Conservation (phyloP, 163 green algal species). For the Coccomyxa subellipsoidea region DNA sequence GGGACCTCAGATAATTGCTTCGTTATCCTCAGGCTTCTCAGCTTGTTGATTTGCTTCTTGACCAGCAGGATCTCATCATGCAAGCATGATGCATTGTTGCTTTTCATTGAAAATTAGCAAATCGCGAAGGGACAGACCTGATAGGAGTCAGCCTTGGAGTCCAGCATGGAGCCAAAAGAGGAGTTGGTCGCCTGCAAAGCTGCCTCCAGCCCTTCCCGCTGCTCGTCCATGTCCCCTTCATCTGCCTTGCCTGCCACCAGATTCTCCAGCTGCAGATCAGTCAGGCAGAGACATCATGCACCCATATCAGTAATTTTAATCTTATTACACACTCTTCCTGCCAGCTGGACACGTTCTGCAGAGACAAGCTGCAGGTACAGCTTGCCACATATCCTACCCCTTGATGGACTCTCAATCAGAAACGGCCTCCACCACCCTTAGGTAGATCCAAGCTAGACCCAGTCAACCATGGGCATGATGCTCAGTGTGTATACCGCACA, state of each 20-base stretch:
- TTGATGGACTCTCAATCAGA: too few relatives aligned
- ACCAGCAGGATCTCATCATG: background rate
- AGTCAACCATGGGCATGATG: too few relatives aligned
- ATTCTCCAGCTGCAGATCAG: background rate
- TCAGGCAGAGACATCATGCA: background rate
- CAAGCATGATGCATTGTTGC: background rate
- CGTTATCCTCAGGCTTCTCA: background rate
- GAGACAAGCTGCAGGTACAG: too few relatives aligned
- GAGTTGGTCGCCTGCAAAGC: background rate
- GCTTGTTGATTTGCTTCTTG: too few relatives aligned
- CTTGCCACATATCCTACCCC: too few relatives aligned
- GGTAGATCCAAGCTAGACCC: too few relatives aligned
- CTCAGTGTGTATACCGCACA: too few relatives aligned
- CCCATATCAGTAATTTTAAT: too few relatives aligned
- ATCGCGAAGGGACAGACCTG: background rate
- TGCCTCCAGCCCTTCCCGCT: background rate
- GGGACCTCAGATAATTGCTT: background rate
- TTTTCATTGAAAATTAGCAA: too few relatives aligned
- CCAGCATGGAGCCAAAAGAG: background rate
- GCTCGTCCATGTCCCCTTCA: background rate
- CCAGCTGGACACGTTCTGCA: too few relatives aligned
- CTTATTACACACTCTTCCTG: too few relatives aligned
- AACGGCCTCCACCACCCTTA: too few relatives aligned
- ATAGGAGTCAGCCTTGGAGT: background rate
- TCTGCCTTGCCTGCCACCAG: background rate